Base-by-base conservation (phyloP, 2,329 filamentous ascomycete genomes). In the Hypoxylon sp. region DNA sequence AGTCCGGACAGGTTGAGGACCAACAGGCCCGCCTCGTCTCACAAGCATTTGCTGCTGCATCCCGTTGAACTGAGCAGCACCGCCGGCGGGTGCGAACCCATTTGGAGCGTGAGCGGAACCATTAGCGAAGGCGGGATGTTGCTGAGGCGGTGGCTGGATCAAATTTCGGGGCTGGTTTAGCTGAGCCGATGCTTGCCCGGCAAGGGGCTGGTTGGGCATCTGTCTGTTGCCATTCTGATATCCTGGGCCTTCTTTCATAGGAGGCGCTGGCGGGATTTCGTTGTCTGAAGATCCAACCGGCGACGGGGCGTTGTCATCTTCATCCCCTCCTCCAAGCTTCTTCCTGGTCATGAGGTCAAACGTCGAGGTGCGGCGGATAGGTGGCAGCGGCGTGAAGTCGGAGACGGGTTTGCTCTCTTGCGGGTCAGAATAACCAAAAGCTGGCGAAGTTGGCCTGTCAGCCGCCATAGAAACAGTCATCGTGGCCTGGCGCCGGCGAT, bases 311-410 rank as follows among this genome's bases (percentile, higher is more conserved):
- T 59, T 54, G 53, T 68, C 65, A 38, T 77, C 72, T 21, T 77
- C 73, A 20, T 74, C 73, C 17, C 74, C 73, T 23, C 73, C 71
- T 15, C 71, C 68, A 7, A 62, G 37, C 31, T 73, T 74, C 53
- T 73, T 76, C 51, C 67, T 72, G 29, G 70, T 70, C 52, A 81
- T 63, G 26, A 79, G 66, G 37, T 80, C 81, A 69, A 88, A 83
- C 3, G 82, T 83, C 13, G 85, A 87, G 11, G 78, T 79, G 26
- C 83, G 78, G 41, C 83, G 79, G 55, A 88, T 85, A 1, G 83
- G 83, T 2, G 85, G 85, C 31, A 88, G 70, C 1, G 82, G 82
- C 18, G 81, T 74, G 60, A 87, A 87, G 1, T 82, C 84, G 1
- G 80, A 75, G 51, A 18, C 37, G 60, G 48, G 46, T 38, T 64